Evolutionary conservation across 331 rosid genomes (phyloP), one percentile per base, ranked within the genome.

Genomic region (Spiraea crenata): DNA sequence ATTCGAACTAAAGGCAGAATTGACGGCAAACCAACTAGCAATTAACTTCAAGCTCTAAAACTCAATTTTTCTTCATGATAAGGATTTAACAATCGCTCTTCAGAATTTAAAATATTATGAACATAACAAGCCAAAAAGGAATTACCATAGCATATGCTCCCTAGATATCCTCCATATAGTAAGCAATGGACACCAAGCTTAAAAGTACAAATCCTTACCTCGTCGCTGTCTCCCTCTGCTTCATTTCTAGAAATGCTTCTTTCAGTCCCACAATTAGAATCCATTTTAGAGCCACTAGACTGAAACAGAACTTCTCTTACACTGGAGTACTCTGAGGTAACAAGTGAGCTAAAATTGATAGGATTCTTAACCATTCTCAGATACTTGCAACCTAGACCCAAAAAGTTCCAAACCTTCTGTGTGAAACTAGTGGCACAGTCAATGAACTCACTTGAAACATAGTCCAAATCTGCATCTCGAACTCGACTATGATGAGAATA

Each of bases 171-270:
- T 59, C 97, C 97, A 79, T 85, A 89, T 3, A 68, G 61, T 72
- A 85, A 74, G 82, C 91, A 91, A 67, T 91, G 93, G 16, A 76
- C 66, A 15, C 90, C 87, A 25, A 85, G 87, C 73, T 77, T 79
- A 67, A 81, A 59, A 45, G 82, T 71, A 13, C 57, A 40, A 63
- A 35, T 40, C 65, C 84, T 57, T 67, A 55, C 82, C 49, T 74
- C 61, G 48, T 69, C 65, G 35, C 40, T 48, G 74, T 37, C 52
- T 52, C 55, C 74, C 34, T 60, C 78, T 19, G 72, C 78, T 58
- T 66, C 79, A 42, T 60, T 9, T 38, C 46, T 44, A 67, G 48
- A 42, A 9, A 55, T 7, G 55, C 47, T 67, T 63, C 60, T 69
- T n/a, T 20, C 60, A 63, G 56, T 51, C 64, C 75, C 82, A 42